Conservation (phyloP, 345 rosid species). For the Lagerstroemia speciosa region DNA sequence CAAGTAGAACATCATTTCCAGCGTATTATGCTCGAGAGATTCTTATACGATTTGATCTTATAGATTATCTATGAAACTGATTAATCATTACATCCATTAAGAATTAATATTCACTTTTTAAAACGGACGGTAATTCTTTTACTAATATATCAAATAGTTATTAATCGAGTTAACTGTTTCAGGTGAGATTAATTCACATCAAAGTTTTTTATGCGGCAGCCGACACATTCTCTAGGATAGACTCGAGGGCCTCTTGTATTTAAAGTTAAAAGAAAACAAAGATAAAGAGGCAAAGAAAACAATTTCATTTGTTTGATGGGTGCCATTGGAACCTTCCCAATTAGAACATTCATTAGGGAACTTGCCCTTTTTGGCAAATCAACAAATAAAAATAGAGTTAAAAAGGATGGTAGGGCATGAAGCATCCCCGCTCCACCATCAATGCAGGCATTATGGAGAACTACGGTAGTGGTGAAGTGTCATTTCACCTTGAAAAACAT, state of each 20-base stretch:
- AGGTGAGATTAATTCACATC: too few relatives aligned
- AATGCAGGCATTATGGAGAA: background rate
- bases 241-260: constrained; percentile 4
- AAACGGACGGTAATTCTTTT: too few relatives aligned
- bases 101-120: too few relatives aligned
- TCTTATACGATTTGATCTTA: too few relatives aligned
- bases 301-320: background rate
- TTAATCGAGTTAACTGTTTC: too few relatives aligned
- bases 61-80: too few relatives aligned
- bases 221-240: background rate
- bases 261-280: constrained; percentile 2
- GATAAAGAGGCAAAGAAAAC: background rate
- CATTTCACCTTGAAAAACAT: background rate
- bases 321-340: background rate
- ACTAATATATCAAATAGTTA: too few relatives aligned
- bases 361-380: background rate
- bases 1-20: too few relatives aligned
- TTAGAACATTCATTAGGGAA: background rate
- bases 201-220: too few relatives aligned
- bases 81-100: too few relatives aligned
- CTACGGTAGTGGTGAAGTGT: background rate
- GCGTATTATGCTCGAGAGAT: too few relatives aligned
- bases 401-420: background rate
- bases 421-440: background rate
- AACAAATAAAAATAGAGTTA: background rate